Conservation (phyloP, 495 filamentous ascomycete genomes). For the Neurospora hispaniola region DNA sequence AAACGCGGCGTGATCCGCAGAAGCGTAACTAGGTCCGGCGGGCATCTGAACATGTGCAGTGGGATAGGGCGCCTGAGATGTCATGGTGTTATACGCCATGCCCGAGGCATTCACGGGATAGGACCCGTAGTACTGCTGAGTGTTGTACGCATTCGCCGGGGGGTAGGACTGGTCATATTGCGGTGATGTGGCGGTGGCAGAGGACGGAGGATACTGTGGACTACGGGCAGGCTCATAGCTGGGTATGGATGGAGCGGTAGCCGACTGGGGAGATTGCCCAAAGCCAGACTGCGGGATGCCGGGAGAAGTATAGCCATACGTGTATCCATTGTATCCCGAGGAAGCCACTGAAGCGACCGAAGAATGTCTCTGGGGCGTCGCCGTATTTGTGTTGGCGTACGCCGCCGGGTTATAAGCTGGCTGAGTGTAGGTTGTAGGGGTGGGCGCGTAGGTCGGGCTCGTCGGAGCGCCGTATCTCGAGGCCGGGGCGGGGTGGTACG, state of each 20-base stretch:
- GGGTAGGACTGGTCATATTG: conserved; percentile 22
- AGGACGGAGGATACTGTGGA: conserved; percentile 22
- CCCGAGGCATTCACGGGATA: conserved; percentile 19
- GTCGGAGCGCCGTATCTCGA: conserved; percentile 22
- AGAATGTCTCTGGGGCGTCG: conserved; percentile 33
- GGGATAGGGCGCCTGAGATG: conserved; percentile 35
- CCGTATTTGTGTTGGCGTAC: conserved; percentile 28
- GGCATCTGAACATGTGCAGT: conserved; percentile 33
- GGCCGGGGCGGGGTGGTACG: conserved; percentile 30
- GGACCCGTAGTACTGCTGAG: conserved; percentile 17
- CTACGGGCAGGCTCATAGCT: conserved; percentile 27
- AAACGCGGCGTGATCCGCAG: conserved; percentile 31
- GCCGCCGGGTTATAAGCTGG: conserved; percentile 41
- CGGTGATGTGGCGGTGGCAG: conserved; percentile 9
- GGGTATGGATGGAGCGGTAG: conserved; percentile 20
- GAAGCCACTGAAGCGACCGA: conserved; percentile 19
- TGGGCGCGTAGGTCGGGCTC: conserved; percentile 22
- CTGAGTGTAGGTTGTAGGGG: conserved; percentile 28
- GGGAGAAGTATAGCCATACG: conserved; percentile 28
- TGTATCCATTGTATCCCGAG: conserved; percentile 29
- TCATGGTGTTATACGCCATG: conserved; percentile 23
- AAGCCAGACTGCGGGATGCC: conserved; percentile 22
- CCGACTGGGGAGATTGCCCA: conserved; percentile 19
- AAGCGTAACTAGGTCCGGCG: conserved; percentile 33
- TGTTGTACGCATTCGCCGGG: conserved; percentile 7